Evolutionary conservation across 139 green algal species (phyloP), one percentile per base, ranked within the genome.

Genomic region (Micractinium conductrix): DNA sequence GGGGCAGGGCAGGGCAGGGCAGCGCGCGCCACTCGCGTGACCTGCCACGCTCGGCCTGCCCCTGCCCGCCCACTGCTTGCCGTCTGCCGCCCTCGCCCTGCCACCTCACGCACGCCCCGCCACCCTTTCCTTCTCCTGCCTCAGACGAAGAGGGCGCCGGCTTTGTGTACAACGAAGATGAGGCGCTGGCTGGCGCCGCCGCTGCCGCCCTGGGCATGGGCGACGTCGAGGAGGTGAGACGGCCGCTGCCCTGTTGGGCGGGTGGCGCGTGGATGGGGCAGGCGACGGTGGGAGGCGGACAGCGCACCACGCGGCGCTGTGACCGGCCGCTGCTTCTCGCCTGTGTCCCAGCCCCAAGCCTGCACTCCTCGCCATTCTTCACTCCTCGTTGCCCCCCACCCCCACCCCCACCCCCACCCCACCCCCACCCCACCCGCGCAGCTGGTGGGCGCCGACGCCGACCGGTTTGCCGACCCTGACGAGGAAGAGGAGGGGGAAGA

Each of bases 121-220:
- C n/a, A n/a, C n/a, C n/a, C n/a, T n/a, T n/a, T n/a, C n/a, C n/a
- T 44, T 67, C 50, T 16, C 22, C 44, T 21, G 74, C 35, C 12
- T 37, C 7, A 43, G 55, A 74, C 4, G 79, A 26, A 30, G 80
- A 53, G 38, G 86, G 76, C 16, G 86, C 40, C 16, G 78, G 55
- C 28, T 58, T 87, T 4, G 87, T 90, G 22, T 87, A 83, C 45
- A 65, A 90, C 35, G 43, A 87, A 33, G 81, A 69, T 28, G 81
- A 75, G 5, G 81, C 67, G 43, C 72, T 88, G n/a, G 84, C 84
- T 10, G 84, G 84, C 37, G 75, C 60, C 0, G 53, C 72, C n/a
- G 40, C 33, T 30, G 79, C 72, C 0, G 28, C 43, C 28, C 21
- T 74, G 26, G 28, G 44, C 35, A 37, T 60, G 8, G 43, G 62